These are phyloP conservation scores for Fragaria vesca DNA, from an alignment of 306 rosid species.

Conservation along the genomic window DNA sequence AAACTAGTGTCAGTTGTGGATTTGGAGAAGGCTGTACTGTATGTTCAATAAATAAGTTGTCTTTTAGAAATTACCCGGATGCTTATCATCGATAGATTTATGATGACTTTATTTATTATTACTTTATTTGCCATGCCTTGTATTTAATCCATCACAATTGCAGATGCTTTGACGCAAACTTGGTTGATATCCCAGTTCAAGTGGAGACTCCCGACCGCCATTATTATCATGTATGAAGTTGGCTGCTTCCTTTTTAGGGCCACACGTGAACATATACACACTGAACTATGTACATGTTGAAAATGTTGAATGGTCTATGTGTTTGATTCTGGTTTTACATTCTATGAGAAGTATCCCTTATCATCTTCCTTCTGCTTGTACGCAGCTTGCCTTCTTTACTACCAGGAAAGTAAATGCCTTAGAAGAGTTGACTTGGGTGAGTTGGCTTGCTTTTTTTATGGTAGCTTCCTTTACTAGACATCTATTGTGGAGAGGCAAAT, in stretches of 20 bases:
- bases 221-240: slow-evolving; percentile 68
- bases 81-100: background rate
- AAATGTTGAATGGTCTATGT: background rate
- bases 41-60: background rate
- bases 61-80: background rate
- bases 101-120: background rate
- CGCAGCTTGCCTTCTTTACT: slow-evolving; percentile 89
- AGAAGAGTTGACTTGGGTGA: slow-evolving; percentile 91
- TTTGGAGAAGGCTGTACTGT: background rate
- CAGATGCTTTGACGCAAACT: slow-evolving; percentile 73
- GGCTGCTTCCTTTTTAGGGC: background rate
- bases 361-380: slow-evolving; percentile 18
- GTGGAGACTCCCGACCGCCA: slow-evolving; percentile 92
- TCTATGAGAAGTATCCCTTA: slow-evolving; percentile 4
- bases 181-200: slow-evolving; percentile 83
- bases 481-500: background rate
- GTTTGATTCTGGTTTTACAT: slow-evolving; percentile 4
- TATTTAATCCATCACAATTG: slow-evolving; percentile 10
- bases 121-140: background rate
- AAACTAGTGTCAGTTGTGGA: background rate
- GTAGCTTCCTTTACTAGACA: background rate
- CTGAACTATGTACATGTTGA: no score
- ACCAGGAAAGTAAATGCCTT: slow-evolving; percentile 57
- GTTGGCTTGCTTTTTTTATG: slow-evolving; percentile 15
- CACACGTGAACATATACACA: background rate